Percentiles rank a stretch among this genome's conserved stretches.
Conservation (phyloP, 768 basidiomycete genomes). For the Rossbeevera mucosa region DNA sequence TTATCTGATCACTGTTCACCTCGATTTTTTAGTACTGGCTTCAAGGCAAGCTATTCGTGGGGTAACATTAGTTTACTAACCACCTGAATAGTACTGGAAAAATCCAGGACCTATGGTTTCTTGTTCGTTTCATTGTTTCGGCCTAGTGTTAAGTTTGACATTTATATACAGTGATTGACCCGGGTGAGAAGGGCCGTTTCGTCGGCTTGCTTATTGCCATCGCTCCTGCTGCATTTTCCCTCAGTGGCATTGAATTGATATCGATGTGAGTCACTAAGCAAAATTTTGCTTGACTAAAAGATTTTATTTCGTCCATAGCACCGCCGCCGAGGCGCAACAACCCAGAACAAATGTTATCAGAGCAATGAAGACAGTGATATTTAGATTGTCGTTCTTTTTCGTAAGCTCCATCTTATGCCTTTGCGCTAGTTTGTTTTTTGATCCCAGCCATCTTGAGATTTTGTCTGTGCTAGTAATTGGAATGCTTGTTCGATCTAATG, state of each 20-base stretch:
- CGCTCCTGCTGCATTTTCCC: slow-evolving; percentile 54
- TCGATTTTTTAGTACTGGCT: slow-evolving; percentile 15
- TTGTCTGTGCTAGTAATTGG: slow-evolving; percentile 49
- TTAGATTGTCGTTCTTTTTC: slow-evolving; percentile 52
- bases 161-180: slow-evolving; percentile 14
- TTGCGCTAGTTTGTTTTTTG: neutral
- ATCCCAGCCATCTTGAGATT: slow-evolving; percentile 11
- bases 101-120: slow-evolving; percentile 25
- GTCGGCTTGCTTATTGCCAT: slow-evolving; percentile 19
- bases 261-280: slow-evolving; percentile 47
- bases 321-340: slow-evolving; percentile 72
- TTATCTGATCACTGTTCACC: slow-evolving; percentile 22
- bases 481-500: slow-evolving; percentile 72
- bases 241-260: slow-evolving; percentile 73
- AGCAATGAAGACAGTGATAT: slow-evolving; percentile 73
- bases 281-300: slow-evolving; percentile 5
- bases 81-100: slow-evolving; percentile 17
- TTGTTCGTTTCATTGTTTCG: neutral
- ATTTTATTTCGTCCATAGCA: slow-evolving; percentile 35
- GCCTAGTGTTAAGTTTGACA: neutral
- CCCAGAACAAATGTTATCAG: slow-evolving; percentile 77
- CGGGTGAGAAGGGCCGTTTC: slow-evolving; percentile 16
- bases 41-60: slow-evolving; percentile 5
- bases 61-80: neutral
- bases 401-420: neutral